These are phyloP conservation scores for Trichocladium antarcticum DNA, from an alignment of 495 filamentous ascomycete species.

Conservation along the genomic window DNA sequence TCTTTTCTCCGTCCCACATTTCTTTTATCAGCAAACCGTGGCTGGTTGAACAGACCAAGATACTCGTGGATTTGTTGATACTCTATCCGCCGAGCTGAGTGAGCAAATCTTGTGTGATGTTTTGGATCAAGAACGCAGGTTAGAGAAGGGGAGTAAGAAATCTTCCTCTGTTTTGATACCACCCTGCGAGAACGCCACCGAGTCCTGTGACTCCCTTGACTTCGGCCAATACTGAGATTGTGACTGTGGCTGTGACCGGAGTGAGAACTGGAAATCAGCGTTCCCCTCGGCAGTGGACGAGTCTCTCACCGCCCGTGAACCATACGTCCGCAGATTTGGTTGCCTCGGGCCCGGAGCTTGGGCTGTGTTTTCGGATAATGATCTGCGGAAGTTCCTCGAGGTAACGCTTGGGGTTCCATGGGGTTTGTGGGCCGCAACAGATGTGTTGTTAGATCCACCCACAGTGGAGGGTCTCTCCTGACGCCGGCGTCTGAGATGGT, in stretches of 20 bases:
- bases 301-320: neutral
- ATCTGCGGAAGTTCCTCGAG: neutral
- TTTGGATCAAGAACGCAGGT: neutral
- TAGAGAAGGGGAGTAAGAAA: neutral
- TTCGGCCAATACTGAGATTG: conserved; percentile 3
- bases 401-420: neutral
- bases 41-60: neutral
- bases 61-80: neutral
- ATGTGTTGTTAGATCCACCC: neutral
- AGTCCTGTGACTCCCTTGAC: conserved; percentile 8
- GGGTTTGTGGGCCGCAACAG: neutral
- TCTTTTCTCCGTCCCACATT: neutral
- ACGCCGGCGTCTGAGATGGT: neutral
- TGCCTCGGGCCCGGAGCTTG: neutral
- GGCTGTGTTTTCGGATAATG: neutral
- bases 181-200: conserved; percentile 4
- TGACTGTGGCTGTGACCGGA: neutral
- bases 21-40: neutral
- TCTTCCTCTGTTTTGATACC: neutral
- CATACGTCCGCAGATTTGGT: conserved; percentile 5
- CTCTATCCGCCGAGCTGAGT: neutral
- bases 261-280: neutral
- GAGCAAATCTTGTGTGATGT: neutral
- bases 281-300: neutral
- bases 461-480: neutral